Conservation (phyloP, 2,329 filamentous ascomycete species). For the Paraphoma sp. region DNA sequence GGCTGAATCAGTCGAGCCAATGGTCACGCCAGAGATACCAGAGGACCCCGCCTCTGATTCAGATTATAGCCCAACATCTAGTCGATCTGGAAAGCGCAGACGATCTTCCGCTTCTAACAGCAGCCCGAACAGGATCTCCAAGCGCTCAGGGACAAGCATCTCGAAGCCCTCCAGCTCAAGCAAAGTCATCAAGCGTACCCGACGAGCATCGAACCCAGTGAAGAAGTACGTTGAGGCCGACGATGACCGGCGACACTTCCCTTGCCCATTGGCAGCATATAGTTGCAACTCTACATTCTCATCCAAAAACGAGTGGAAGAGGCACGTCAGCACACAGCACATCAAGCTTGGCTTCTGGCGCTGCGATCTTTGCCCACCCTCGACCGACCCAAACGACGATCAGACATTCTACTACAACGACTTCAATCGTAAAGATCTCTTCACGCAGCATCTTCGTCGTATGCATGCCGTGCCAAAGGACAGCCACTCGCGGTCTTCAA, state of each 20-base stretch:
- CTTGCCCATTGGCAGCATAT: constrained; percentile 80
- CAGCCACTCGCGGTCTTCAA: constrained; percentile 46
- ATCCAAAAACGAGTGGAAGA: constrained; percentile 95
- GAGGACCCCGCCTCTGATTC: constrained; percentile 43
- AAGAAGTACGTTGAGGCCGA: constrained; percentile 20
- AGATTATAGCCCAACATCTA: constrained; percentile 40
- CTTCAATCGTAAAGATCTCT: constrained; percentile 93
- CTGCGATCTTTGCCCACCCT: constrained; percentile 68
- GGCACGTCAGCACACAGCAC: constrained; percentile 83
- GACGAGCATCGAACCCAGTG: constrained; percentile 14
- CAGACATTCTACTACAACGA: constrained; percentile 56
- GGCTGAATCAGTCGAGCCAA: constrained; percentile 46
- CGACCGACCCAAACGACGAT: constrained; percentile 39
- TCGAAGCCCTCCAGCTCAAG: constrained; percentile 27
- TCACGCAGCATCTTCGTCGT: constrained; percentile 83
- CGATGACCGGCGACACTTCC: constrained; percentile 62
- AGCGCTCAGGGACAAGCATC: constrained; percentile 24
- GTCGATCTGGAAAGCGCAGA: constrained; percentile 27
- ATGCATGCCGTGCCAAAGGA: constrained; percentile 71
- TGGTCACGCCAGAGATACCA: constrained; percentile 33
- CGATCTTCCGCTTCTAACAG: constrained; percentile 35
- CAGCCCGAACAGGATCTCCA: constrained; percentile 19
- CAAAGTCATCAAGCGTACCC: constrained; percentile 26
- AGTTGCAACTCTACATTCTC: constrained; percentile 76
- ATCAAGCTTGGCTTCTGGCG: constrained; percentile 76